phyloP scores from a whole-genome alignment of 177 flowering plant genomes.

The Telopea speciosissima region DNA sequence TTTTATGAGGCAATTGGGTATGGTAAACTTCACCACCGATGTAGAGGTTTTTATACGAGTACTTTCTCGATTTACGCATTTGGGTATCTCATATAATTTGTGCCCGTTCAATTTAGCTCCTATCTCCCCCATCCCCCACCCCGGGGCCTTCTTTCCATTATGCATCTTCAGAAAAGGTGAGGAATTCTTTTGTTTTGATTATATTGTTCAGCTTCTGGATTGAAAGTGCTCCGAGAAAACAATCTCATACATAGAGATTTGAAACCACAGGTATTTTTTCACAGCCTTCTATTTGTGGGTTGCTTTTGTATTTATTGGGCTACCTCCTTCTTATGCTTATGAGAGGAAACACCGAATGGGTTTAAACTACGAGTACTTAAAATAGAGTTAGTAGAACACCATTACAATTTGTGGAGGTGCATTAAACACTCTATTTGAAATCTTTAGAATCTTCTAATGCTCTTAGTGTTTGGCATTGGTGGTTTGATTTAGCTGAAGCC shows the following conservation, averaged over 20 bases:
- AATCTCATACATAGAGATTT: slow-evolving; percentile 56
- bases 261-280: slow-evolving; percentile 46
- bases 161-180: too few species aligned
- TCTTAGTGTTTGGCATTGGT: neutral
- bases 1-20: slow-evolving; percentile 60
- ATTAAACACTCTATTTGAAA: neutral
- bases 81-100: neutral
- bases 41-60: neutral
- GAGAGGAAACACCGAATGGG: neutral
- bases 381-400: neutral
- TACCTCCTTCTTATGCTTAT: too few species aligned
- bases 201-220: slow-evolving; percentile 40
- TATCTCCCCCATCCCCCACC: too few species aligned
- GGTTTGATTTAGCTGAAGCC: neutral
- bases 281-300: neutral
- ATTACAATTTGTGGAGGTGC: neutral
- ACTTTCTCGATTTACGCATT: neutral
- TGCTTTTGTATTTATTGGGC: neutral
- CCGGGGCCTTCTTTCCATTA: too few species aligned
- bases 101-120: neutral
- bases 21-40: neutral
- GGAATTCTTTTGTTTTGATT: slow-evolving; percentile 1
- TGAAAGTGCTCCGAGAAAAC: slow-evolving; percentile 51
- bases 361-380: neutral
- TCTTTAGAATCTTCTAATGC: too few species aligned